These are phyloP conservation scores for Coemansia sp. DNA, from an alignment of 192 early-diverging fungal genomes.

Conservation along the genomic window DNA sequence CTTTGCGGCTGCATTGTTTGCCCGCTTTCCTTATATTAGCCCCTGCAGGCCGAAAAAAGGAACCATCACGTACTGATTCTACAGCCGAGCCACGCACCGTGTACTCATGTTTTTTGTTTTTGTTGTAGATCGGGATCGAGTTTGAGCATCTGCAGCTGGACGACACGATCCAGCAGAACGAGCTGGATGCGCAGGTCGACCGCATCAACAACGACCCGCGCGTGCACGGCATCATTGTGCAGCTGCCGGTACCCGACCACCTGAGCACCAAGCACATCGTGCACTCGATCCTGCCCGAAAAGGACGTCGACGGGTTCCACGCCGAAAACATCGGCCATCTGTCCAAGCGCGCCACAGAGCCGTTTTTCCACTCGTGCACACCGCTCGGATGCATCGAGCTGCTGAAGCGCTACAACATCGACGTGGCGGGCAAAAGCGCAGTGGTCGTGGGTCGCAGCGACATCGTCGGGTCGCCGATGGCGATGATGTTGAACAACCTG, in stretches of 20 bases:
- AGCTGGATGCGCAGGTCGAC: conserved; percentile 68
- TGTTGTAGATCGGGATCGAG: conserved; percentile 69
- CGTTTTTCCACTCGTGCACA: conserved; percentile 94
- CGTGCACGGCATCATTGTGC: conserved; percentile 95
- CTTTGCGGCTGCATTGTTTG: not conserved
- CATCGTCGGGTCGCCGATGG: conserved; percentile 87
- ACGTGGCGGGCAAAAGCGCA: conserved; percentile 80
- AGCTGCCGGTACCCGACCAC: conserved; percentile 88
- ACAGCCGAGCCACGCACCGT: not conserved
- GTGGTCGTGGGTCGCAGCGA: conserved; percentile 98
- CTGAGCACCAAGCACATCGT: conserved; percentile 81
- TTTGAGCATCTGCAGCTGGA: conserved; percentile 71
- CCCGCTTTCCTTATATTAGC: no score
- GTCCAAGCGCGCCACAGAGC: conserved; percentile 74
- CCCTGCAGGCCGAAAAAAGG: no score
- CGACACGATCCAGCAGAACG: conserved; percentile 64
- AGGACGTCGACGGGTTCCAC: conserved; percentile 99
- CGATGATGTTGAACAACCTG: conserved; percentile 72
- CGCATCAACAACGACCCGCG: conserved; percentile 74
- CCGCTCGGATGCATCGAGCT: conserved; percentile 91
- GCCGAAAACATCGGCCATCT: conserved; percentile 90
- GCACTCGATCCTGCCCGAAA: conserved; percentile 79
- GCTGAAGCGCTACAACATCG: conserved; percentile 66
- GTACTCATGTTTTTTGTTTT: not conserved
- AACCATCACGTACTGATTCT: not conserved